Evolutionary conservation across 2,329 filamentous ascomycete species (phyloP).

Genomic region (Mycocentrospora acerina): DNA sequence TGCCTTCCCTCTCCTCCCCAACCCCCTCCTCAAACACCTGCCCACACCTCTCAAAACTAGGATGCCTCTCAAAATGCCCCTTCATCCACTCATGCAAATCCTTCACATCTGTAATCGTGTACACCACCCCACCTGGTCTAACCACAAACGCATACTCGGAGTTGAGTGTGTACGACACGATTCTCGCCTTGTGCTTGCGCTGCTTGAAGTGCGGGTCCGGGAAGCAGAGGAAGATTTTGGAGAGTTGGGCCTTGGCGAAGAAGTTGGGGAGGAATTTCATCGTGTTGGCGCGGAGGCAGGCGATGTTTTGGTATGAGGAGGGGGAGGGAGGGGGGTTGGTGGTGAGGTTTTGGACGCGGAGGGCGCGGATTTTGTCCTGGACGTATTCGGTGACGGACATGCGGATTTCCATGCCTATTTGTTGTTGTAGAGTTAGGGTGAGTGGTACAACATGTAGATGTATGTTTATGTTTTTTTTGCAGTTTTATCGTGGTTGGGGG

Average conservation of each 20-base stretch:
- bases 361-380: conserved; percentile 78
- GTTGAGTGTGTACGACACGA: conserved; percentile 83
- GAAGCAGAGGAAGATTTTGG: conserved; percentile 96
- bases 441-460: too few species aligned
- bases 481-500: too few species aligned
- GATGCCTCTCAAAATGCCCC: conserved; percentile 75
- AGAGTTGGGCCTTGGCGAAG: conserved; percentile 77
- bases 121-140: conserved; percentile 79
- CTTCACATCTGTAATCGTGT: conserved; percentile 97
- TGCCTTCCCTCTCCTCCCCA: conserved; percentile 64
- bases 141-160: conserved; percentile 92
- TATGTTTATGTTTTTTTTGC: too few species aligned
- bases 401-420: conserved; percentile 86
- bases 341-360: conserved; percentile 64
- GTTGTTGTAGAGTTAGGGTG: not conserved
- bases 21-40: conserved; percentile 59
- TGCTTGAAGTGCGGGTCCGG: conserved; percentile 98
- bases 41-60: conserved; percentile 73
- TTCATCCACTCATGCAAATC: conserved; percentile 95
- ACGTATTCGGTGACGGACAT: conserved; percentile 89
- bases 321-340: conserved; percentile 32
- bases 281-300: conserved; percentile 86
- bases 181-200: conserved; percentile 94
- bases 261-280: conserved; percentile 99
- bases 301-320: conserved; percentile 76